A percentile compares a stretch with the other conserved stretches of the same genome.
These are phyloP conservation scores for Xylaria digitata DNA, from an alignment of 2,329 filamentous ascomycete species.

Conservation along the genomic window DNA sequence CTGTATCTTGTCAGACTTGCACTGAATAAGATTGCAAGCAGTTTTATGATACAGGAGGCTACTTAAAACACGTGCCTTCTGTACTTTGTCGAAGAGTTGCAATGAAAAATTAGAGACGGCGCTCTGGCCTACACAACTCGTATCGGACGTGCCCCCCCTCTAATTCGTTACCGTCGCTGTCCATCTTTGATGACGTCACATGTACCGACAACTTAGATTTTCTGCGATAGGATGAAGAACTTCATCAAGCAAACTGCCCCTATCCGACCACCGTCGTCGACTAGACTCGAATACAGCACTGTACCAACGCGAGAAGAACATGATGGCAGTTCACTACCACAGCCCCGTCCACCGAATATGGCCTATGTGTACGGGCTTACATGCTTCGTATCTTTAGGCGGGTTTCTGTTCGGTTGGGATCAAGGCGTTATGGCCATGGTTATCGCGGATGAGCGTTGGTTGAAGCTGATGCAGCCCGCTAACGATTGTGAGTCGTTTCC, in stretches of 20 bases:
- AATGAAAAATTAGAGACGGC: background rate
- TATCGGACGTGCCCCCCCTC: background rate
- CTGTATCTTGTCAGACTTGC: too few relatives aligned
- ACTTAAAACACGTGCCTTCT: background rate
- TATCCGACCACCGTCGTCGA: slow-evolving; percentile 38
- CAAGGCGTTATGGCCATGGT: slow-evolving; percentile 51
- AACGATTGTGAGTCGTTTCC: slow-evolving; percentile 43
- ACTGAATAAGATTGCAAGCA: too few relatives aligned
- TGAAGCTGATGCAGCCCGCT: slow-evolving; percentile 46
- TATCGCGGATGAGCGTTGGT: slow-evolving; percentile 49
- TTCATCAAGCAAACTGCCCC: slow-evolving; percentile 46
- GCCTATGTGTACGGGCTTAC: slow-evolving; percentile 49
- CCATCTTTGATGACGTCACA: slow-evolving; percentile 8
- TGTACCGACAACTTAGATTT: background rate
- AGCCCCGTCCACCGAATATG: slow-evolving; percentile 44
- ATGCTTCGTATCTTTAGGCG: slow-evolving; percentile 46
- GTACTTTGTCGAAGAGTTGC: background rate
- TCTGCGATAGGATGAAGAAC: slow-evolving; percentile 33
- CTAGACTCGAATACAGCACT: slow-evolving; percentile 15
- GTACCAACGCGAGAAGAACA: slow-evolving; percentile 17
- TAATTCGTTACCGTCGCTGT: background rate
- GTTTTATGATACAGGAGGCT: background rate
- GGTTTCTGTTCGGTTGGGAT: slow-evolving; percentile 50
- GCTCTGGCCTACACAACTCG: background rate
- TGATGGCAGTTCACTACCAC: background rate